Base-by-base conservation (phyloP, 352 stramenopile species). In the Phytophthora sojae region DNA sequence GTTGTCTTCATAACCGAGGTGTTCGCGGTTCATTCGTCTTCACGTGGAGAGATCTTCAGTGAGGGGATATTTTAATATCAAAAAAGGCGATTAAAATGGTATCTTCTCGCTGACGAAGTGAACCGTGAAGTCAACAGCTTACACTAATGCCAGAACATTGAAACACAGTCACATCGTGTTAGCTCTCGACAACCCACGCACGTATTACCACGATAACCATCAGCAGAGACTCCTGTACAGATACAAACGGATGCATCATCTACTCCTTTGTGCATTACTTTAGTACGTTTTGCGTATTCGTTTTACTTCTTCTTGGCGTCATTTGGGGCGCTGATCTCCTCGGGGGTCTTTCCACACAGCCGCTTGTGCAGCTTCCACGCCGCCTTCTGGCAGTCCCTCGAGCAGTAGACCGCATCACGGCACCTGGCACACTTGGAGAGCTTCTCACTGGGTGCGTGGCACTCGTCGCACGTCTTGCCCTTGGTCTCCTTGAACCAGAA, bases 281-380 rank as follows among this genome's bases (percentile, higher is more conserved):
- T 54, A 60, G 26, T 19, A n/a, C 39, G 23, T 57, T 44, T 45
- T 37, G 32, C 58, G 25, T 51, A 55, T 53, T 68, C 21, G 1
- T 35, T 35, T 52, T 64, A 66, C 49, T 67, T 67, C 9, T 54
- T 60, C 29, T 3, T 35, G 30, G 30, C 61, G 32, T 78, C 65
- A 52, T 73, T 71, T 21, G 51, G 56, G 26, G 63, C 68, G 12
- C 51, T 80, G 44, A 89, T 89, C 64, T 92, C 67, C 42, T 88
- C 82, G 6, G 63, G 55, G 0, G 79, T 77, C 64, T 91, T 91
- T 23, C 77, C 80, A 52, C 87, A 96, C 23, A 93, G 51, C 30
- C 70, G 84, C 67, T 96, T 96, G 68, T 95, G 89, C 14, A 93
- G 56, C 65, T 81, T 90, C 89, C 89, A 96, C 4, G 85, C 89